These are phyloP conservation scores for Phytopythium delawarense DNA, from an alignment of 352 stramenopile species.

Conservation along the genomic window DNA sequence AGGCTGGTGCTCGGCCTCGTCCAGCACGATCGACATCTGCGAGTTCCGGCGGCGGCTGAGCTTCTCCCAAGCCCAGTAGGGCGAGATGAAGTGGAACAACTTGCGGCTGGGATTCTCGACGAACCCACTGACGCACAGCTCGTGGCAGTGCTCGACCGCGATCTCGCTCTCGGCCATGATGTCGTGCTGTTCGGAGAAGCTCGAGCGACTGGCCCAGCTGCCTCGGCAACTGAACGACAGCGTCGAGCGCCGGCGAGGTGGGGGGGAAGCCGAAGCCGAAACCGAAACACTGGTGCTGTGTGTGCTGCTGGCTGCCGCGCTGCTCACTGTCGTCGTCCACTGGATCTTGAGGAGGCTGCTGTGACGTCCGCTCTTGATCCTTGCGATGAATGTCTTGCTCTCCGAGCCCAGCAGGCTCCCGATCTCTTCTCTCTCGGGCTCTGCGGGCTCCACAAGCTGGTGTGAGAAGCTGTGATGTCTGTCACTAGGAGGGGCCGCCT, in stretches of 20 bases:
- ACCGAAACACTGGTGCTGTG: neutral
- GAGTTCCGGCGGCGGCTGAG: slow-evolving; percentile 17
- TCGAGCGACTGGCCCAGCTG: slow-evolving; percentile 5
- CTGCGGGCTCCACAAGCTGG: neutral
- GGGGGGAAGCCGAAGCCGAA: neutral
- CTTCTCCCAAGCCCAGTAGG: slow-evolving; percentile 46
- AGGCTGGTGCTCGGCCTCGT: slow-evolving; percentile 21
- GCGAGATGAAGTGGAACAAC: slow-evolving; percentile 64
- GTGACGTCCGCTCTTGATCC: slow-evolving; percentile 18
- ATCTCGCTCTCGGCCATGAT: slow-evolving; percentile 50
- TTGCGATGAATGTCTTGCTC: slow-evolving; percentile 27
- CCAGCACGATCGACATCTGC: slow-evolving; percentile 29
- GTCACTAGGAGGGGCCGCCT: neutral
- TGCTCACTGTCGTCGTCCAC: slow-evolving; percentile 15
- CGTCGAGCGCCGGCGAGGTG: slow-evolving; percentile 4
- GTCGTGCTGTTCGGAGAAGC: slow-evolving; percentile 22
- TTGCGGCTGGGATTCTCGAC: slow-evolving; percentile 53
- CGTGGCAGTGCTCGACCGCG: slow-evolving; percentile 61
- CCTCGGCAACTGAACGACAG: slow-evolving; percentile 7
- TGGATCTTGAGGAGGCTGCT: slow-evolving; percentile 32
- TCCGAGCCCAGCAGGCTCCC: slow-evolving; percentile 8
- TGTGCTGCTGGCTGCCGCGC: neutral
- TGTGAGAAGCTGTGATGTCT: neutral
- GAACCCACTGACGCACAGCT: slow-evolving; percentile 70
- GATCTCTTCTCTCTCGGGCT: neutral